phyloP scores from a whole-genome alignment of 345 rosid species.

The Citrus australasica region DNA sequence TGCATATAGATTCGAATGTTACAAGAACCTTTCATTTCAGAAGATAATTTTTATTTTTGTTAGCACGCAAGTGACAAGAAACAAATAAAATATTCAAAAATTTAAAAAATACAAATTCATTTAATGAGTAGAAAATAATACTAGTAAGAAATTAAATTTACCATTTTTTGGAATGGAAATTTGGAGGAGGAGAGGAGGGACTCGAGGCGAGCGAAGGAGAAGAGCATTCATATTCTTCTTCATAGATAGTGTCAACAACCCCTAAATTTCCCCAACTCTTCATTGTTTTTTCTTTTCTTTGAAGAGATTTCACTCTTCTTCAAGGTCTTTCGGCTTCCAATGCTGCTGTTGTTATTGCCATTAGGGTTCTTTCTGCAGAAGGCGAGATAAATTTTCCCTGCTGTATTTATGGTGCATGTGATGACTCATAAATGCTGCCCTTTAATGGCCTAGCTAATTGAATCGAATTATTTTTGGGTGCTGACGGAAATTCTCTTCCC shows the following conservation, averaged over 20 bases:
- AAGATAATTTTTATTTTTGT: too few species aligned
- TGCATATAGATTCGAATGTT: not conserved
- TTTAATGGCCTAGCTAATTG: conserved; percentile 2
- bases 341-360: not conserved
- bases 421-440: conserved; percentile 50
- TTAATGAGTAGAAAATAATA: too few species aligned
- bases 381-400: conserved; percentile 19
- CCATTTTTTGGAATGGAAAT: conserved; percentile 27
- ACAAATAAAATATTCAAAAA: not conserved
- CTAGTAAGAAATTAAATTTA: not conserved
- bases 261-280: conserved; percentile 58
- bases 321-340: not conserved
- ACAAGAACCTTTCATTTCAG: too few species aligned
- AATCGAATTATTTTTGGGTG: conserved; percentile 8
- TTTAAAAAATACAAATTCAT: not conserved
- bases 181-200: conserved; percentile 33
- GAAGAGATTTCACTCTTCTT: not conserved
- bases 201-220: conserved; percentile 30
- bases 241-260: conserved; percentile 74
- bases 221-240: conserved; percentile 55
- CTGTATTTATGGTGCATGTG: conserved; percentile 54
- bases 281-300: conserved; percentile 20
- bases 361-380: conserved; percentile 16
- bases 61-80: not conserved
- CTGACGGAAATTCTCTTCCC: conserved; percentile 4